Base-by-base conservation (phyloP, 2,329 filamentous ascomycete species). In the Colletotrichum paranaense region DNA sequence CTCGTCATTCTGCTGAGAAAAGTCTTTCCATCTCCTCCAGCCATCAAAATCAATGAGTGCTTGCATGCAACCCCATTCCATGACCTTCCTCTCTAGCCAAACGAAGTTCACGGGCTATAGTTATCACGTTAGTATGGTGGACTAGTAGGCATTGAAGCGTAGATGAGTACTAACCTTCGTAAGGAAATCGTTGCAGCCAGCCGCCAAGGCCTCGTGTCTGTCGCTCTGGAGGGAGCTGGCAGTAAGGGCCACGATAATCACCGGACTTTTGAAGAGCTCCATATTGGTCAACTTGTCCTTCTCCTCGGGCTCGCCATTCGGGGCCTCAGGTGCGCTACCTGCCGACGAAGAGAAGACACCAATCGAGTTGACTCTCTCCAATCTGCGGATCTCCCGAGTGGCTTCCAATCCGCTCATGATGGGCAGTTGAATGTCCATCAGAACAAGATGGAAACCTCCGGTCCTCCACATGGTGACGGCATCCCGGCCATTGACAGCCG, bases 11-110 rank as follows among this genome's bases (percentile, higher is more conserved):
- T 86, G 85, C 70, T 87, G 85, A 9, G 86, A 86, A 79, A 94
- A 96, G 79, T 97, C 94, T 82, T 98, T 98, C 97, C 97, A 99
- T 82, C 95, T 95, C 68, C 95, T 91, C 97, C 97, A 99, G 74
- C 97, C 97, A 81, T 98, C 96, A 81, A 97, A 98, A 85, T 99
- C 97, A 79, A 99, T 98, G 28, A 99, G 89, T 11, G 97, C 97
- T 86, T 98, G 97, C 97, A 99, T 99, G 86, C 97, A 98, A 69
- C 97, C 97, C 97, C 97, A 99, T 87, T 99, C 97, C 85, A 97
- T 98, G 77, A 98, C 95, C 83, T 99, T 99, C 71, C 96, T 92
- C 82, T 98, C 95, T 30, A 99, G 90, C 95, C 96, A 99, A 73
- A 97, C 93, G 80, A 98, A 98, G 81, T 97, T 97, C 77, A 99